phyloP scores from a whole-genome alignment of 2,329 filamentous ascomycete genomes.

The Tolypocladium tundrense region DNA sequence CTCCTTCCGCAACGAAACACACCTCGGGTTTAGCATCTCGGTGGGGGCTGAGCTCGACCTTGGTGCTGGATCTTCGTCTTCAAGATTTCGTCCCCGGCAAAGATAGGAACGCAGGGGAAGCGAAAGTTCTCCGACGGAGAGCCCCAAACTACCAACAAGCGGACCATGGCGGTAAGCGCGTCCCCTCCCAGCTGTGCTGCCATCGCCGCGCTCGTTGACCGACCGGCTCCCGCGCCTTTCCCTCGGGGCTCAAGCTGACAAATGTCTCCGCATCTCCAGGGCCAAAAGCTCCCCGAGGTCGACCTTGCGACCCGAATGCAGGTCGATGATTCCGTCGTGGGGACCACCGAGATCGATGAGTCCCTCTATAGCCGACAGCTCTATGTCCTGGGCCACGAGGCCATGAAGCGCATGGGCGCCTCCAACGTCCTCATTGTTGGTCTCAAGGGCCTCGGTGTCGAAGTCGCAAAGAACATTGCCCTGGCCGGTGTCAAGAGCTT shows the following conservation, averaged over 20 bases:
- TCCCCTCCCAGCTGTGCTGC: background rate
- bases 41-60: slow-evolving; percentile 16
- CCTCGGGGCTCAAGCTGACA: slow-evolving; percentile 3
- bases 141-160: slow-evolving; percentile 44
- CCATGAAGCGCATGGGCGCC: slow-evolving; percentile 98
- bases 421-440: slow-evolving; percentile 91
- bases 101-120: slow-evolving; percentile 50
- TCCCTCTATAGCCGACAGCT: slow-evolving; percentile 66
- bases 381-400: slow-evolving; percentile 62
- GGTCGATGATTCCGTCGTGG: slow-evolving; percentile 50
- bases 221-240: background rate
- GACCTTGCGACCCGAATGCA: slow-evolving; percentile 56
- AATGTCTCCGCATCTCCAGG: slow-evolving; percentile 20
- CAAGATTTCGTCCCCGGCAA: slow-evolving; percentile 23
- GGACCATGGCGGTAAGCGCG: slow-evolving; percentile 49
- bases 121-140: slow-evolving; percentile 56
- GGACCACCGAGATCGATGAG: slow-evolving; percentile 55
- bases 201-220: background rate
- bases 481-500: slow-evolving; percentile 97
- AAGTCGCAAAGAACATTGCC: slow-evolving; percentile 98
- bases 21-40: background rate
- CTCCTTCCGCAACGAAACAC: background rate
- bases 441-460: slow-evolving; percentile 87
- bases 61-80: slow-evolving; percentile 20
- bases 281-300: slow-evolving; percentile 44